These are phyloP conservation scores for Yamadazyma sp. DNA, from an alignment of 1,139 yeast species.

Conservation along the genomic window DNA sequence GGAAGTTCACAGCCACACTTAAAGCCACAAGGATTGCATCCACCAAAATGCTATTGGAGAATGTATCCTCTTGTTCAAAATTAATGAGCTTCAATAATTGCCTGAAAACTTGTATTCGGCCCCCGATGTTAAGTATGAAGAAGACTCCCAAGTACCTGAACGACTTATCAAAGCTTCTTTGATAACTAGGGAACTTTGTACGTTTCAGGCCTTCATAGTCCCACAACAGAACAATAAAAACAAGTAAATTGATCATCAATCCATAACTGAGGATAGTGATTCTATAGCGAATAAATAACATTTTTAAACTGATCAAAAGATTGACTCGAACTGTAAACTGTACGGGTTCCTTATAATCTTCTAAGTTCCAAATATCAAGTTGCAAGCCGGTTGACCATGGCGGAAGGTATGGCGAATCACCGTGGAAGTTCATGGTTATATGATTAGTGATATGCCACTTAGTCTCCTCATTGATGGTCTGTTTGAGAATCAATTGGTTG, in stretches of 20 bases:
- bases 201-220: conserved; percentile 6
- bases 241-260: conserved; percentile 44
- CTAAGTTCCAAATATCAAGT: conserved; percentile 47
- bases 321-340: conserved; percentile 38
- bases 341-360: conserved; percentile 11
- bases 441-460: conserved; percentile 67
- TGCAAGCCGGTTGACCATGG: conserved; percentile 26
- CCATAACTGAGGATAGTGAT: conserved; percentile 62
- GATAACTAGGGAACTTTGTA: conserved; percentile 8
- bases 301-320: conserved; percentile 45
- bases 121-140: conserved; percentile 2
- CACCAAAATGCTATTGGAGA: conserved; percentile 2
- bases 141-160: conserved; percentile 4
- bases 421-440: conserved; percentile 46
- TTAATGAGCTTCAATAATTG: conserved; percentile 2
- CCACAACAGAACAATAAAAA: conserved; percentile 42
- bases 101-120: not conserved
- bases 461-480: conserved; percentile 67
- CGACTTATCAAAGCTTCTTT: conserved; percentile 9
- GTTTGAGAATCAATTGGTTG: conserved; percentile 61
- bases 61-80: conserved; percentile 4
- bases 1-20: conserved; percentile 10
- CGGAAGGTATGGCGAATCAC: conserved; percentile 80
- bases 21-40: conserved; percentile 11
- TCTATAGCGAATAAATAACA: conserved; percentile 63